phyloP scores from a whole-genome alignment of 2,329 filamentous ascomycete genomes.

The Fusarium chuoi region DNA sequence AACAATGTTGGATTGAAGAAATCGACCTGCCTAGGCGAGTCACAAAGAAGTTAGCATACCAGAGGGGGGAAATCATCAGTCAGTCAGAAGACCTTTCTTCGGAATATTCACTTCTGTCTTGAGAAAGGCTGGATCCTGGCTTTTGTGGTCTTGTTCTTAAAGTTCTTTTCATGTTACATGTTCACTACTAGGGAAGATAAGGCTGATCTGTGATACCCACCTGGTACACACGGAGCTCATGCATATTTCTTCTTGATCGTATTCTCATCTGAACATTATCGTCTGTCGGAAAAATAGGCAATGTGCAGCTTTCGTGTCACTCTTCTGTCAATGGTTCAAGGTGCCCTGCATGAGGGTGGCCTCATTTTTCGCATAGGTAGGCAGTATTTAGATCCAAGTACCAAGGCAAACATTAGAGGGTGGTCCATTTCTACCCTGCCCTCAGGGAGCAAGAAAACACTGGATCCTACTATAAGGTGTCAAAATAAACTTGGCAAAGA shows the following conservation, averaged over 20 bases:
- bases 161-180: neutral
- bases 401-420: neutral
- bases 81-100: neutral
- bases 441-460: no score
- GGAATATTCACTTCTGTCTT: neutral
- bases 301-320: conserved; percentile 3
- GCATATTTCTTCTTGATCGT: neutral
- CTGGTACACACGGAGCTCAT: neutral
- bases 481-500: no score
- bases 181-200: neutral
- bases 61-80: neutral
- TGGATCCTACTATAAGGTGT: no score
- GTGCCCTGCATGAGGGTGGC: neutral
- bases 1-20: conserved; percentile 4
- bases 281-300: neutral
- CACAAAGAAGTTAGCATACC: neutral
- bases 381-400: neutral
- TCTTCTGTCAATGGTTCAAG: neutral
- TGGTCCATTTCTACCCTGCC: neutral
- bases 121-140: neutral
- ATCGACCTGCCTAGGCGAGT: neutral
- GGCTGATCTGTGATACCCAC: neutral
- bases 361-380: neutral
- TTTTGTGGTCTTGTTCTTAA: neutral
- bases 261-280: neutral